phyloP scores from a whole-genome alignment of 1,284 basidiomycete species.

The Exobasidium rhododendri region DNA sequence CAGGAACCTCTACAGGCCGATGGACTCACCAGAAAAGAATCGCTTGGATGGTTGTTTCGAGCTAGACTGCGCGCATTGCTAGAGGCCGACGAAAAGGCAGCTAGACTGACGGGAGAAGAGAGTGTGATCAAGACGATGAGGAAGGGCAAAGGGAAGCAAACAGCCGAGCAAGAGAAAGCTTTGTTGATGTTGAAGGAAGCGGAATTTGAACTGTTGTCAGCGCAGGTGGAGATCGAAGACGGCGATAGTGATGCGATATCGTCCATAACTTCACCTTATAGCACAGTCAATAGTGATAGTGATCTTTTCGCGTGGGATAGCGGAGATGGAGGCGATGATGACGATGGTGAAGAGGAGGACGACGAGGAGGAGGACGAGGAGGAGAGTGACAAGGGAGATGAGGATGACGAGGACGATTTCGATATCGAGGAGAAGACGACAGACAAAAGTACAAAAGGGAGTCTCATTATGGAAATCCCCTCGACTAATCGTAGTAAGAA shows the following conservation, averaged over 20 bases:
- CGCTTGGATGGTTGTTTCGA: slow-evolving; percentile 43
- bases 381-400: slow-evolving; percentile 22
- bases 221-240: slow-evolving; percentile 19
- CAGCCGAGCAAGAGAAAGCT: slow-evolving; percentile 27
- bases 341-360: slow-evolving; percentile 11
- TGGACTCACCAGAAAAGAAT: slow-evolving; percentile 44
- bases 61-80: slow-evolving; percentile 29
- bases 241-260: slow-evolving; percentile 19
- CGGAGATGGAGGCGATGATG: slow-evolving; percentile 16
- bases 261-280: background rate
- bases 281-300: background rate
- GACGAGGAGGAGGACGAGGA: slow-evolving; percentile 26
- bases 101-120: slow-evolving; percentile 32
- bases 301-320: background rate
- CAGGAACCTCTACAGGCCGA: slow-evolving; percentile 39
- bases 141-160: slow-evolving; percentile 45
- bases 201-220: background rate
- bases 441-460: background rate
- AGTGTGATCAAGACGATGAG: slow-evolving; percentile 22
- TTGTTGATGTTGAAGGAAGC: slow-evolving; percentile 4
- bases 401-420: slow-evolving; percentile 31
- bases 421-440: slow-evolving; percentile 14
- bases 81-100: slow-evolving; percentile 36
- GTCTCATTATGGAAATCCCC: too few relatives aligned
- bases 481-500: too few relatives aligned